Conservation (phyloP, 805 yeast species). For the Ogataea methylovora region DNA sequence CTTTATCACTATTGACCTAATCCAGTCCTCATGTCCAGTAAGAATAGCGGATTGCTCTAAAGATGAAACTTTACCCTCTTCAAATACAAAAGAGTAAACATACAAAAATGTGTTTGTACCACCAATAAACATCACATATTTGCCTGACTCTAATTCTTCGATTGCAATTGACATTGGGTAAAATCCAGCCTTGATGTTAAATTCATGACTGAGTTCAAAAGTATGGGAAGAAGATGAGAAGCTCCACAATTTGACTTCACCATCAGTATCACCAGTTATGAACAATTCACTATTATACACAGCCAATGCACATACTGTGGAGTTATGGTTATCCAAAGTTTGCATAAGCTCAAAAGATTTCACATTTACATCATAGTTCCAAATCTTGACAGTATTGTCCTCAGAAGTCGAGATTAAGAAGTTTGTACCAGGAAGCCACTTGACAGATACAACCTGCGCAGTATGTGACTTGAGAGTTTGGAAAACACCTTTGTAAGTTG, state of each 20-base stretch:
- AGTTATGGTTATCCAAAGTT: conserved; percentile 31
- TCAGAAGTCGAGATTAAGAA: conserved; percentile 57
- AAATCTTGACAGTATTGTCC: conserved; percentile 54
- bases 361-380: conserved; percentile 34
- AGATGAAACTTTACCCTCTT: conserved; percentile 5
- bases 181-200: conserved; percentile 37
- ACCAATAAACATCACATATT: conserved; percentile 56
- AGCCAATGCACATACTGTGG: conserved; percentile 50
- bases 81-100: conserved; percentile 39
- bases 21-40: conserved; percentile 96
- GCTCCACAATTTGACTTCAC: conserved; percentile 47
- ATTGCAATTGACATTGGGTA: conserved; percentile 37
- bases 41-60: conserved; percentile 42
- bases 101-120: conserved; percentile 55
- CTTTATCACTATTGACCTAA: conserved; percentile 62
- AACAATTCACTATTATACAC: conserved; percentile 32
- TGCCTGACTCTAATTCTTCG: conserved; percentile 21
- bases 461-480: conserved; percentile 55
- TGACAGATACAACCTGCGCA: conserved; percentile 60
- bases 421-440: conserved; percentile 39
- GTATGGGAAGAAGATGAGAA: conserved; percentile 12
- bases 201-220: conserved; percentile 21
- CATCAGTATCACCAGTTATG: conserved; percentile 59
- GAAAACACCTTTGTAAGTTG: conserved; percentile 36
- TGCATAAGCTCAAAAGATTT: conserved; percentile 26